These are phyloP conservation scores for Xylaria multiplex DNA, from an alignment of 2,329 filamentous ascomycete species.

Conservation along the genomic window DNA sequence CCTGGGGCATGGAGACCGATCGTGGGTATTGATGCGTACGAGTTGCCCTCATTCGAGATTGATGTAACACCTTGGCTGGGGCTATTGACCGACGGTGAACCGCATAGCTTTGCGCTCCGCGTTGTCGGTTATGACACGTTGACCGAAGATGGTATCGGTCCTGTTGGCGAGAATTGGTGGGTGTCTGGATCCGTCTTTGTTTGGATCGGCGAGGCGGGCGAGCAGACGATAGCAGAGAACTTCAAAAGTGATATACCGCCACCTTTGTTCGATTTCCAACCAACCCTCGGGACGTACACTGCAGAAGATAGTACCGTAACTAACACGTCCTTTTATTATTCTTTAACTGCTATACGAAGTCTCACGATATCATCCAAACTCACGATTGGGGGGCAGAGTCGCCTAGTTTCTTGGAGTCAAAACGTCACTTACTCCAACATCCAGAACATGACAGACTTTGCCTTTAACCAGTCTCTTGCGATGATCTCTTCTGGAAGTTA, in stretches of 20 bases:
- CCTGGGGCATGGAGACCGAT: slow-evolving; percentile 76
- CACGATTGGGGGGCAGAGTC: slow-evolving; percentile 34
- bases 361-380: slow-evolving; percentile 47
- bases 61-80: slow-evolving; percentile 74
- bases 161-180: slow-evolving; percentile 70
- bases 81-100: slow-evolving; percentile 63
- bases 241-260: slow-evolving; percentile 38
- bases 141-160: slow-evolving; percentile 51
- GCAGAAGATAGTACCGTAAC: slow-evolving; percentile 39
- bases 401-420: slow-evolving; percentile 44
- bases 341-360: slow-evolving; percentile 43
- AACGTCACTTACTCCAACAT: slow-evolving; percentile 47
- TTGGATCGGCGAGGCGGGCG: slow-evolving; percentile 62
- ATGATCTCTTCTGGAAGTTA: slow-evolving; percentile 46
- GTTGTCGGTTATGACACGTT: slow-evolving; percentile 55
- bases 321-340: slow-evolving; percentile 47
- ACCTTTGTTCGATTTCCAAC: slow-evolving; percentile 43
- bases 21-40: slow-evolving; percentile 75
- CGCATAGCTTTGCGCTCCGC: slow-evolving; percentile 53
- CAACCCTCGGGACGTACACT: slow-evolving; percentile 39
- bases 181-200: slow-evolving; percentile 74
- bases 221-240: slow-evolving; percentile 38
- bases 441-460: slow-evolving; percentile 48
- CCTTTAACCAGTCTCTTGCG: slow-evolving; percentile 46
- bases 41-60: slow-evolving; percentile 73